Evolutionary conservation across 306 rosid species (phyloP).

Genomic region (Calophaca sinica): DNA sequence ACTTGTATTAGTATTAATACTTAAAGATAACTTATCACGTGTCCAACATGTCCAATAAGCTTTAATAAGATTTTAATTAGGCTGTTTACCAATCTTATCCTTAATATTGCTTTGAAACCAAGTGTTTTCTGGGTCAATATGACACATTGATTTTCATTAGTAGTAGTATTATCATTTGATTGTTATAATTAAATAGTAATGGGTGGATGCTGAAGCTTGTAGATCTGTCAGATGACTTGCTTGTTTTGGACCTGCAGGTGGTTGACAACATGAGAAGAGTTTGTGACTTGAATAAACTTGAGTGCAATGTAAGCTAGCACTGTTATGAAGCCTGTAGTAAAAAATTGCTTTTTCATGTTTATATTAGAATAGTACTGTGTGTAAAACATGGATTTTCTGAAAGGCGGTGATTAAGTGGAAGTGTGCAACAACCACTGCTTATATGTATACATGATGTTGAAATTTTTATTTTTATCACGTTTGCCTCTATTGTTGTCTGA

Average conservation of each 20-base stretch:
- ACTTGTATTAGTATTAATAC: background rate
- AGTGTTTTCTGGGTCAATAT: conserved; percentile 3
- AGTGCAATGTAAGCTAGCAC: conserved; percentile 68
- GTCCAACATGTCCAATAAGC: background rate
- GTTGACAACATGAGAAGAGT: conserved; percentile 81
- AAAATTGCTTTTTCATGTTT: conserved; percentile 6
- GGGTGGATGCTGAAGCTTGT: background rate
- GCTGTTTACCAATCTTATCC: background rate
- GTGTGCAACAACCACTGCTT: no score
- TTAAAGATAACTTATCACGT: background rate
- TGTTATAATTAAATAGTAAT: background rate
- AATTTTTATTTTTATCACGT: conserved; percentile 11
- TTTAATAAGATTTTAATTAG: background rate
- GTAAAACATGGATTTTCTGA: conserved; percentile 14
- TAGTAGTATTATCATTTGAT: background rate
- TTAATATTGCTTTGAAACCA: conserved; percentile 5
- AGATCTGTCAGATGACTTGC: conserved; percentile 23
- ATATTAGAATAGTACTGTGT: conserved; percentile 7
- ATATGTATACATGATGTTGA: background rate
- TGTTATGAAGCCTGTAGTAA: conserved; percentile 3
- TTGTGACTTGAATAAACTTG: conserved; percentile 73
- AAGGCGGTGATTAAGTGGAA: background rate
- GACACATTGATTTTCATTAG: background rate
- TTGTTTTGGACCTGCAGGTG: conserved; percentile 66
- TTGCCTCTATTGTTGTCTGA: conserved; percentile 7